Conservation (phyloP, 139 green algal species). For the Klebsormidium nitens region DNA sequence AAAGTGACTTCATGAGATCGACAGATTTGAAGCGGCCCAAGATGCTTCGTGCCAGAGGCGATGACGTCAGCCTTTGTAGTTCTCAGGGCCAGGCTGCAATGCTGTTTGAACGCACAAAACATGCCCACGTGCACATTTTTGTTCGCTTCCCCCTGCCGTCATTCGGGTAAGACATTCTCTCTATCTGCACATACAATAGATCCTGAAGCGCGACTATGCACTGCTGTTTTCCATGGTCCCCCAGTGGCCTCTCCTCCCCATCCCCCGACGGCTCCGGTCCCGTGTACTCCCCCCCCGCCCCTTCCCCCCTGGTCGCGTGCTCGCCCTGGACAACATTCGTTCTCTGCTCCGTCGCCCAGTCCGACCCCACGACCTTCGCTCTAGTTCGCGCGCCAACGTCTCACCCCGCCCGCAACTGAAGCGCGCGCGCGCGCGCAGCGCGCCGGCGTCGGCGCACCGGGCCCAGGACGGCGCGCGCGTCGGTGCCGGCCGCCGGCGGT, state of each 20-base stretch:
- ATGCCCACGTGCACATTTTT: too few relatives aligned
- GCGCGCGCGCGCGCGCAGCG: not conserved
- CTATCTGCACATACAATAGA: not conserved
- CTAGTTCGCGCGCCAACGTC: conserved; percentile 30
- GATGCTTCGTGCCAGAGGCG: too few relatives aligned
- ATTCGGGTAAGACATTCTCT: too few relatives aligned
- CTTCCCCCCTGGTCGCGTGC: conserved; percentile 13
- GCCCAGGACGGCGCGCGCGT: conserved; percentile 28
- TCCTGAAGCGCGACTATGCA: conserved; percentile 20
- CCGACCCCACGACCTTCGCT: conserved; percentile 27
- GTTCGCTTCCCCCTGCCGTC: not conserved
- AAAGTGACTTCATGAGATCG: too few relatives aligned
- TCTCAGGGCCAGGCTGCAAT: too few relatives aligned
- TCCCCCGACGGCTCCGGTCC: conserved; percentile 20
- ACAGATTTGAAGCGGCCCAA: too few relatives aligned
- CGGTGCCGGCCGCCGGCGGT: conserved; percentile 25
- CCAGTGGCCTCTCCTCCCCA: not conserved
- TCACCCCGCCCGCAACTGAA: conserved; percentile 20
- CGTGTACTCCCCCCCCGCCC: conserved; percentile 31
- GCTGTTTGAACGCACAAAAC: too few relatives aligned
- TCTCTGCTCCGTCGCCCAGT: conserved; percentile 9
- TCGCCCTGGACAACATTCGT: conserved; percentile 36
- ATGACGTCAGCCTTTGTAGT: too few relatives aligned
- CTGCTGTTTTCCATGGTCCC: conserved; percentile 32
- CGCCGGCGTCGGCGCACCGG: conserved; percentile 30